Evolutionary conservation across 75 land plant species (phyloP).

Genomic region (Azolla pinnata): DNA sequence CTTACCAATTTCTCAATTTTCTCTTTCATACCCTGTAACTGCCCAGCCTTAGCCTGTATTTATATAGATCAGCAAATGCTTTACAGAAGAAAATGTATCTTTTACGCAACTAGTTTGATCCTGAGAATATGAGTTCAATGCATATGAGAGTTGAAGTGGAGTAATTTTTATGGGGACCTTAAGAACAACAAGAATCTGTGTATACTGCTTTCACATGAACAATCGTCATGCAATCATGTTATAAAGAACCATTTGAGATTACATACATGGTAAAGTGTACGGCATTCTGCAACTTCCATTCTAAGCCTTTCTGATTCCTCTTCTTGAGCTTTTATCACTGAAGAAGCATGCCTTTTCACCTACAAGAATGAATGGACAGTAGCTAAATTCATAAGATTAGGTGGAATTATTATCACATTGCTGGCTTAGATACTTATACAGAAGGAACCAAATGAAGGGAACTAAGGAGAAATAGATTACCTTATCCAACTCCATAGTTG

Average conservation of each 20-base stretch:
- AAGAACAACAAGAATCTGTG: too few species aligned
- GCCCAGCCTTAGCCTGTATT: slow-evolving; percentile 16
- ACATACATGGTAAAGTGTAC: slow-evolving; percentile 28
- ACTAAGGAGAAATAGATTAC: not conserved
- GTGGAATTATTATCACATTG: not conserved
- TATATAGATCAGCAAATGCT: not conserved
- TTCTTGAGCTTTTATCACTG: slow-evolving; percentile 22
- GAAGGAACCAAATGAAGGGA: not conserved
- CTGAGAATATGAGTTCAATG: too few species aligned
- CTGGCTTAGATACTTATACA: not conserved
- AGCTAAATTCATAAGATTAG: not conserved
- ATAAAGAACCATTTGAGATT: not conserved
- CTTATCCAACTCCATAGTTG: slow-evolving; percentile 34
- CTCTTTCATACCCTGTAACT: slow-evolving; percentile 13
- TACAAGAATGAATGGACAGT: too few species aligned
- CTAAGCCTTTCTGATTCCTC: slow-evolving; percentile 20
- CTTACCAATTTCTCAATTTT: slow-evolving; percentile 22
- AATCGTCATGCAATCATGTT: not conserved
- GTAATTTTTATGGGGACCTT: too few species aligned
- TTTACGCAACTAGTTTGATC: too few species aligned
- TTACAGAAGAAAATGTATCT: not conserved
- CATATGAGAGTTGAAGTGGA: too few species aligned
- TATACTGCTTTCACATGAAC: not conserved
- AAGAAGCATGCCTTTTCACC: slow-evolving; percentile 26
- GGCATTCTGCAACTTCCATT: slow-evolving; percentile 18